Evolutionary conservation across 192 early-diverging fungal species (phyloP).

Genomic region (Coemansia sp.): DNA sequence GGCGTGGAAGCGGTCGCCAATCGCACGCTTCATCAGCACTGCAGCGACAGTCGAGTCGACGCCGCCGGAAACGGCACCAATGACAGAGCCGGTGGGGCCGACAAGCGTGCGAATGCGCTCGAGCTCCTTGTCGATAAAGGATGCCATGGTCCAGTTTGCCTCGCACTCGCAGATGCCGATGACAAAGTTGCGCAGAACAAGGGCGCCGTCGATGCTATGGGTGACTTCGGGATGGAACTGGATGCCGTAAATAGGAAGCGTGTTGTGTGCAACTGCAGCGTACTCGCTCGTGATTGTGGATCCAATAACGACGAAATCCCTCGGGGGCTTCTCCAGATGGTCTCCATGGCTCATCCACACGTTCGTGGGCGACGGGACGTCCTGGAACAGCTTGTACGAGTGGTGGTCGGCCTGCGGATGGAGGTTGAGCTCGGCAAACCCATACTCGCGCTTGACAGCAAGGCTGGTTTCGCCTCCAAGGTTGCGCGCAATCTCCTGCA

Average conservation of each 20-base stretch:
- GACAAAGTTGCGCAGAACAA: conserved; percentile 93
- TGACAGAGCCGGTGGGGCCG: conserved; percentile 88
- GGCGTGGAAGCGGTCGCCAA: conserved; percentile 98
- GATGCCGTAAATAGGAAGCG: conserved; percentile 88
- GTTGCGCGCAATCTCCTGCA: conserved; percentile 94
- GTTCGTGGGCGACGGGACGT: conserved; percentile 61
- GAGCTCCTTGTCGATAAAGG: conserved; percentile 98
- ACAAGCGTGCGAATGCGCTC: conserved; percentile 89
- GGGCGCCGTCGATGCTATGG: conserved; percentile 86
- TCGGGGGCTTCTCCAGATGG: conserved; percentile 80
- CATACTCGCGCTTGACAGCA: conserved; percentile 92
- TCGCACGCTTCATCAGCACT: conserved; percentile 94
- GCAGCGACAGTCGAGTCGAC: conserved; percentile 98
- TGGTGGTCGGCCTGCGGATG: conserved; percentile 65
- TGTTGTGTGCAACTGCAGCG: conserved; percentile 82
- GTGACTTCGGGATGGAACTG: conserved; percentile 99
- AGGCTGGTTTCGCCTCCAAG: conserved; percentile 77
- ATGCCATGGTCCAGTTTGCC: conserved; percentile 95
- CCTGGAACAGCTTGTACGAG: conserved; percentile 69
- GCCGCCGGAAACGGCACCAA: conserved; percentile 97
- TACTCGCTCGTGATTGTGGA: conserved; percentile 86
- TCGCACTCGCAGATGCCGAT: conserved; percentile 81
- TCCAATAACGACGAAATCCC: conserved; percentile 84
- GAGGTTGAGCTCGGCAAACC: conserved; percentile 80
- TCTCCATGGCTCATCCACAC: conserved; percentile 99